Evolutionary conservation across 345 rosid species (phyloP), one percentile per base, ranked within the genome.

Genomic region (Laguncularia racemosa): DNA sequence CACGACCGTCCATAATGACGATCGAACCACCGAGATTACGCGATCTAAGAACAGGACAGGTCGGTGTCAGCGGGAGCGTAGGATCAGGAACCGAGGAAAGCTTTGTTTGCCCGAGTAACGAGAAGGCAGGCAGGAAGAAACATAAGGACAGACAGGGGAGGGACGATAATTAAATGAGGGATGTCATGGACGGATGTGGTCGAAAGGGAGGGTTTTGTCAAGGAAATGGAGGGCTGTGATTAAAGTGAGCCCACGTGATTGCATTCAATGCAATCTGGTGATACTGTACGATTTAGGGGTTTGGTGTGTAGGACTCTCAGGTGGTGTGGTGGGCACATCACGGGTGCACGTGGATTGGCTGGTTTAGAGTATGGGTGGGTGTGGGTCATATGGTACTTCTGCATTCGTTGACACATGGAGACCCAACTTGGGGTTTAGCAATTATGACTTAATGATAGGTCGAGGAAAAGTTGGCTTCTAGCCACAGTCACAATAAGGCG

Each of bases 1-100:
- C 71, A 51, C 44, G 12, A 52, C 63, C 83, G 79, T 78, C 54
- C 71, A 33, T 26, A 2, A 0, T 6, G 3, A 4, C 28, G 20
- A 78, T 78, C 71, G 53, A 44, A 75, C 73, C 75, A 69, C 18
- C 38, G 14, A 56, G 19, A 61, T 0, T 13, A 20, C 44, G 57
- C 58, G 57, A 64, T 72, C 74, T 57, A 55, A 64, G 61, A 71
- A 72, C 77, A 71, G 75, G 77, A 74, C 79, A 57, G 71, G 82
- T 78, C 77, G 68, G 73, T 72, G 83, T 78, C 83, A 78, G 83
- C 77, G 80, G 77, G 68, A 75, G 69, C 79, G 55, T 60, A 65
- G 82, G 79, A 65, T 51, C 79, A 70, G 53, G 46, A 57, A 66
- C 63, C 81, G 81, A 76, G 69, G 72, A 69, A 72, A 69, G 69